Conservation (phyloP, 768 basidiomycete species). For the Leccinum subgranulosum region DNA sequence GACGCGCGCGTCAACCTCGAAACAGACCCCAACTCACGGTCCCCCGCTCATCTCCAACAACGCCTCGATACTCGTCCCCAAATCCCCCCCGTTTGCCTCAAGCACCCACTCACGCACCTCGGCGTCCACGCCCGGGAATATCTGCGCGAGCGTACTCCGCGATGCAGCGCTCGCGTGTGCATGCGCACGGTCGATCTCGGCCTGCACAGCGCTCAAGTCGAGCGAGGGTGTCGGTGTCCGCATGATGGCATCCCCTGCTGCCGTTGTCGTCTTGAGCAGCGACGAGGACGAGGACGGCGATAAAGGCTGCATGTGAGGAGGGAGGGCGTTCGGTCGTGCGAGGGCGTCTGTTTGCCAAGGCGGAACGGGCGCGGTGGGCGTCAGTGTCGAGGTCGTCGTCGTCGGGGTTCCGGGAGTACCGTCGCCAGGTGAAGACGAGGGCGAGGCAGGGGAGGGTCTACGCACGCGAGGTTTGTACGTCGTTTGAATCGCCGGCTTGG, state of each 20-base stretch:
- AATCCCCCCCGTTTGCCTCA: slow-evolving; percentile 84
- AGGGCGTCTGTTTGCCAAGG: background rate
- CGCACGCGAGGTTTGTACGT: slow-evolving; percentile 76
- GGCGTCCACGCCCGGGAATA: slow-evolving; percentile 79
- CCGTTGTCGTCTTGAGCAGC: slow-evolving; percentile 20
- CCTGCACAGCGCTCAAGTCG: slow-evolving; percentile 67
- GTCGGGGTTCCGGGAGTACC: slow-evolving; percentile 40
- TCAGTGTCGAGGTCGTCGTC: background rate
- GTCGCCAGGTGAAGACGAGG: slow-evolving; percentile 9
- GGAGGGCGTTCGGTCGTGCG: slow-evolving; percentile 17
- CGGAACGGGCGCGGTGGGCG: slow-evolving; percentile 6
- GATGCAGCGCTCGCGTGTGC: slow-evolving; percentile 70
- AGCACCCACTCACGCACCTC: slow-evolving; percentile 89
- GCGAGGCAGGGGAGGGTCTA: slow-evolving; percentile 45
- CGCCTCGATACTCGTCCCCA: slow-evolving; percentile 87
- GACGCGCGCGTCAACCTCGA: background rate
- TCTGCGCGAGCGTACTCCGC: slow-evolving; percentile 75
- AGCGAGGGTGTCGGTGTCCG: slow-evolving; percentile 68
- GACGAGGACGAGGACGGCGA: background rate
- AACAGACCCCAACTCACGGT: slow-evolving; percentile 4
- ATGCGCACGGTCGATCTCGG: slow-evolving; percentile 76
- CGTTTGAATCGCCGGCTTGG: slow-evolving; percentile 44
- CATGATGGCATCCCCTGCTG: slow-evolving; percentile 41
- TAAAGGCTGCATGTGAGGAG: slow-evolving; percentile 26
- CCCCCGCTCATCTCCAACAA: slow-evolving; percentile 67